A percentile compares a stretch with the other conserved stretches of the same genome.
phyloP scores from a whole-genome alignment of 805 yeast genomes.

The Helenozyma baotianmanensis region DNA sequence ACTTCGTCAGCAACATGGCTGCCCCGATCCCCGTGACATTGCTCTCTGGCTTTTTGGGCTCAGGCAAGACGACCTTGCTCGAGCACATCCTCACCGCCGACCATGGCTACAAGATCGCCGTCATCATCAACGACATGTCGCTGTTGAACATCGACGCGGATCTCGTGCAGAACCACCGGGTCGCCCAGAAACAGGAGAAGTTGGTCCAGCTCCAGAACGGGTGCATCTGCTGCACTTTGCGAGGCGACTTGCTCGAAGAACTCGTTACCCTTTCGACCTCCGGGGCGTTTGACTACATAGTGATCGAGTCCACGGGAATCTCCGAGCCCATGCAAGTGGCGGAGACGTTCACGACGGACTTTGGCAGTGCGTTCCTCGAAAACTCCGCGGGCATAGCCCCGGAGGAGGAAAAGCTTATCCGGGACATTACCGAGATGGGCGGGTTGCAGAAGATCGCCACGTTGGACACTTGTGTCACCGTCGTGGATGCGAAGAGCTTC shows the following conservation, averaged over 20 bases:
- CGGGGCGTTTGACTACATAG: conserved; percentile 37
- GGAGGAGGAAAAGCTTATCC: conserved; percentile 16
- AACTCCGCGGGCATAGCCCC: conserved; percentile 15
- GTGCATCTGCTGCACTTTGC: conserved; percentile 45
- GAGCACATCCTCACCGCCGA: conserved; percentile 36
- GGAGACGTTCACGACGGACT: conserved; percentile 43
- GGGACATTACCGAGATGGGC: conserved; percentile 30
- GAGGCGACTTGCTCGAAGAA: conserved; percentile 45
- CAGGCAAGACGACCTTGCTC: conserved; percentile 45
- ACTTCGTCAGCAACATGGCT: no score
- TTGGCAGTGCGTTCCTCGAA: conserved; percentile 29
- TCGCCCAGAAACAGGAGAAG: conserved; percentile 39
- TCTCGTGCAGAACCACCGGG: conserved; percentile 34
- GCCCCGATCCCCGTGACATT: conserved; percentile 42
- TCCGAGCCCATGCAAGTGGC: conserved; percentile 51
- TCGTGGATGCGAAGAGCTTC: conserved; percentile 41
- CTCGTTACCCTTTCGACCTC: conserved; percentile 30
- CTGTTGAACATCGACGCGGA: conserved; percentile 41
- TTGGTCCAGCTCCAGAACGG: conserved; percentile 45
- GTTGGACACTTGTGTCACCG: conserved; percentile 45
- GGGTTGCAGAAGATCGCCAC: conserved; percentile 37
- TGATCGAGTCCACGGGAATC: conserved; percentile 45
- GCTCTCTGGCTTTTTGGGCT: conserved; percentile 44
- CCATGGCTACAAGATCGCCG: conserved; percentile 42
- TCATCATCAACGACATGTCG: conserved; percentile 44